Evolutionary conservation across 139 green algal genomes (phyloP).

Genomic region (Choricystis sp.): DNA sequence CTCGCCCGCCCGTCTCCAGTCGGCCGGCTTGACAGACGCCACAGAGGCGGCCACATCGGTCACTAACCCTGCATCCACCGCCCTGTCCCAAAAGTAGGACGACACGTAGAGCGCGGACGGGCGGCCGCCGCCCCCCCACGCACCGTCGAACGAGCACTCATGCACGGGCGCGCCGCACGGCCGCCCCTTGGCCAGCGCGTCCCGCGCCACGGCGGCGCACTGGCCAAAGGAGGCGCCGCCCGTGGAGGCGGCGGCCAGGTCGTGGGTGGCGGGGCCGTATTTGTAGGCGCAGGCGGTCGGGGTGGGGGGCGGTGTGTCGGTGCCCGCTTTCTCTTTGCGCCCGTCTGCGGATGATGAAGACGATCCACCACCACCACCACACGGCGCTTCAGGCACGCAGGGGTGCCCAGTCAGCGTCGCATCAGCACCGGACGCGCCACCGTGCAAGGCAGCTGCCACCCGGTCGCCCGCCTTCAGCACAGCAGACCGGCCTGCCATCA

Average conservation of each 20-base stretch:
- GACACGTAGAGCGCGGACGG: slow-evolving; percentile 53
- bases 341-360: too few species aligned
- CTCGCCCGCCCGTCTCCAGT: slow-evolving; percentile 29
- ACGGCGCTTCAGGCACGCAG: slow-evolving; percentile 50
- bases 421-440: too few species aligned
- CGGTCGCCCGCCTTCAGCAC: slow-evolving; percentile 35
- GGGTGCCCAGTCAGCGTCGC: slow-evolving; percentile 27
- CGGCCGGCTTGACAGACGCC: slow-evolving; percentile 12
- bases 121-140: slow-evolving; percentile 40
- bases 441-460: too few species aligned
- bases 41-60: slow-evolving; percentile 15
- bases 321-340: too few species aligned
- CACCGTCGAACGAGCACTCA: slow-evolving; percentile 83
- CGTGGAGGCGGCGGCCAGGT: slow-evolving; percentile 2
- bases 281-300: neutral
- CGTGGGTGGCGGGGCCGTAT: neutral
- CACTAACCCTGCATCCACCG: slow-evolving; percentile 30
- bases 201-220: slow-evolving; percentile 18
- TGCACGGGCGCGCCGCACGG: slow-evolving; percentile 35
- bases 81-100: slow-evolving; percentile 93
- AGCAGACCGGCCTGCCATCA: slow-evolving; percentile 88
- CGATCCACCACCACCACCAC: too few species aligned
- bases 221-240: slow-evolving; percentile 7
- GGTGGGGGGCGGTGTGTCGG: too few species aligned
- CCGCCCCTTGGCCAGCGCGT: slow-evolving; percentile 19